Base-by-base conservation (phyloP, 805 yeast species). In the Spathaspora passalidarum region DNA sequence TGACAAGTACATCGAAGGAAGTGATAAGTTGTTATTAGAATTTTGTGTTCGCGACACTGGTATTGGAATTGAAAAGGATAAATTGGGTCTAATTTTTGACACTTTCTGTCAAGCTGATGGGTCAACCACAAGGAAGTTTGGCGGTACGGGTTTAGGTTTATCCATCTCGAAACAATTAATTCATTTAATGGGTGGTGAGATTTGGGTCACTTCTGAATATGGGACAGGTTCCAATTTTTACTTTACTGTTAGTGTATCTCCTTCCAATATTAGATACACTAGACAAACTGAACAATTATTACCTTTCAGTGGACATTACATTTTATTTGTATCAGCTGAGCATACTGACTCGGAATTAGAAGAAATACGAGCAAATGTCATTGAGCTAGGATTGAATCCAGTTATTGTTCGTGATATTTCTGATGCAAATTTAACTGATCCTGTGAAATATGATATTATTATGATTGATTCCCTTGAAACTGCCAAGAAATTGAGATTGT, bases 31-130 rank as follows among this genome's bases (percentile, higher is more conserved):
- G 40, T 63, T 78, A 38, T 72, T 88, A 41, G 92, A 88, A 63
- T 86, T 89, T 57, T 87, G 96, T 67, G 96, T 88, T 8, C 79
- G 88, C 54, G 96, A 88, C 63, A 88, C 96, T 1, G 95, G 96
- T 61, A 88, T 89, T 53, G 96, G 96, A 54, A 88, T 88, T 55
- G 88, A 84, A 57, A 81, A 80, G 59, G 96, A 89, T 57, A 88
- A 88, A 60, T 72, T 88, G 32, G 96, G 88, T 25, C 74, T 89
- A 36, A 89, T 88, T 55, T 88, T 88, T 59, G 96, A 88, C 59
- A 88, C 92, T 2, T 88, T 88, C 69, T 86, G 96, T 54, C 96
- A 88, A 63, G 96, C 96, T 7, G 96, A 88, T 67, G 96, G 96
- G 36, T 87, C 96, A 4, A 88, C 96, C 2, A 88, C 96, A 1